phyloP scores from a whole-genome alignment of 805 yeast genomes.

The Saccharomycopsis fodiens region DNA sequence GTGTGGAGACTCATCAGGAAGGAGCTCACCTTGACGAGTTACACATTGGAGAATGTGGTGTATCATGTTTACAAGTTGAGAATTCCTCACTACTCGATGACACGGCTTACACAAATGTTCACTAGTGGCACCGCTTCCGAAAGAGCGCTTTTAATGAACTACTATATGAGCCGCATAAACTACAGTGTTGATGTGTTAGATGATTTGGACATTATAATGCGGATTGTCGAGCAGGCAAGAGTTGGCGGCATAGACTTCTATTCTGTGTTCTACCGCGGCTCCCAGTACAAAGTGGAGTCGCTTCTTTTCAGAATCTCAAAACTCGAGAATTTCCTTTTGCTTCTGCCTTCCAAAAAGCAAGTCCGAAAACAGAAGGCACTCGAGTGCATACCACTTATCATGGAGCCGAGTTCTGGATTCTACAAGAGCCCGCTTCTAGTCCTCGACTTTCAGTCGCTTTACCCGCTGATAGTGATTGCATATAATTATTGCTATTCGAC shows the following conservation, averaged over 20 bases:
- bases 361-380: constrained; percentile 81
- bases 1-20: constrained; percentile 71
- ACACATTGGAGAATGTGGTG: constrained; percentile 70
- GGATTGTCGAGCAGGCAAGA: constrained; percentile 77
- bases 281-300: constrained; percentile 92
- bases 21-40: constrained; percentile 57
- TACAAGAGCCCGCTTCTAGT: constrained; percentile 88
- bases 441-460: constrained; percentile 86
- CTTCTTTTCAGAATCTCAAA: constrained; percentile 68
- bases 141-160: constrained; percentile 34
- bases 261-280: constrained; percentile 83
- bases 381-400: constrained; percentile 80
- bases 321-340: constrained; percentile 60
- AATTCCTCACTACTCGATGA: constrained; percentile 53
- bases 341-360: constrained; percentile 73
- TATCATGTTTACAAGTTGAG: constrained; percentile 60
- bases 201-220: constrained; percentile 56
- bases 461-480: constrained; percentile 89
- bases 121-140: constrained; percentile 21
- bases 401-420: constrained; percentile 84
- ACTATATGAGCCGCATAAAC: constrained; percentile 39
- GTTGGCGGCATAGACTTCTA: constrained; percentile 84
- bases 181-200: constrained; percentile 38
- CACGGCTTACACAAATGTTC: constrained; percentile 44
- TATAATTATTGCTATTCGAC: constrained; percentile 84